Percentiles rank a stretch among this genome's conserved stretches.
These are phyloP conservation scores for Paramecium primaurelia DNA, from an alignment of 73 alveolate species.

Conservation along the genomic window DNA sequence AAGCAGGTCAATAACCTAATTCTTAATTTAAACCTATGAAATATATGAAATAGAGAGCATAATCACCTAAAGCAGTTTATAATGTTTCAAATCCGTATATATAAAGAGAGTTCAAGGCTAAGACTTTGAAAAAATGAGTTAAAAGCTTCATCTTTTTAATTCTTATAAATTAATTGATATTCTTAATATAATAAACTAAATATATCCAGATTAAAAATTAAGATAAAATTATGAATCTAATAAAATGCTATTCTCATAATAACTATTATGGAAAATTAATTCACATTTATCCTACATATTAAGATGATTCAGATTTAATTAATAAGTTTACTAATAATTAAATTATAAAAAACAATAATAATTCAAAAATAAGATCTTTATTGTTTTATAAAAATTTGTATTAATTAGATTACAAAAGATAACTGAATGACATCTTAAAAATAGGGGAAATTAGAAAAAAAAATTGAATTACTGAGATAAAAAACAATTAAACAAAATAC, in stretches of 20 bases:
- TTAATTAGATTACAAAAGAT: background rate
- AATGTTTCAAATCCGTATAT: conserved; percentile 11
- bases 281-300: too few relatives aligned
- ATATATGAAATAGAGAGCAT: background rate
- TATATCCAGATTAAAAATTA: background rate
- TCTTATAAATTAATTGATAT: background rate
- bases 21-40: background rate
- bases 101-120: background rate
- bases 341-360: background rate
- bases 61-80: background rate
- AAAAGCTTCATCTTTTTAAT: background rate
- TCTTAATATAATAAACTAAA: background rate
- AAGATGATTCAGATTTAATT: background rate
- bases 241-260: background rate
- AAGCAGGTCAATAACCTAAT: background rate
- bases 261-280: too few relatives aligned
- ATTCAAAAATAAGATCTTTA: background rate
- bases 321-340: background rate
- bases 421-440: background rate
- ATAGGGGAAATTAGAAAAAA: too few relatives aligned
- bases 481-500: too few relatives aligned
- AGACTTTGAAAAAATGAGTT: background rate
- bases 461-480: too few relatives aligned
- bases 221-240: background rate
- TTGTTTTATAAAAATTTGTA: too few relatives aligned